A percentile compares a stretch with the other conserved stretches of the same genome.
phyloP scores from a whole-genome alignment of 2,329 filamentous ascomycete species.

The Penicillium occitanis region DNA sequence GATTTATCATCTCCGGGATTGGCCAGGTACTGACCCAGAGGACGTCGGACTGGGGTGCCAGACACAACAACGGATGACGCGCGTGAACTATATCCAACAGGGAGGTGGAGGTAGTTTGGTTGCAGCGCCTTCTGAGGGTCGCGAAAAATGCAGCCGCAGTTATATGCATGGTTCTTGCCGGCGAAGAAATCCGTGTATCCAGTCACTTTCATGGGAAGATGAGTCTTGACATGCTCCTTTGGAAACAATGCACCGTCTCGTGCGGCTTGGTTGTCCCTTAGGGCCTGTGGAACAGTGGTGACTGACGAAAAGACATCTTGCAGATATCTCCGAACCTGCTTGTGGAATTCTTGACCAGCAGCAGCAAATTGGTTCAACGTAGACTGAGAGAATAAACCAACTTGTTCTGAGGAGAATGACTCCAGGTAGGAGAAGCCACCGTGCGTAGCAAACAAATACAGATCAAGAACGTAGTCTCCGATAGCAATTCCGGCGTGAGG shows the following conservation, averaged over 20 bases:
- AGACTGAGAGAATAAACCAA: background rate
- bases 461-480: background rate
- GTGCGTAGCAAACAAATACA: background rate
- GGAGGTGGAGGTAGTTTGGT: background rate
- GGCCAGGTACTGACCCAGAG: background rate
- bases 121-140: background rate
- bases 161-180: background rate
- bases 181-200: background rate
- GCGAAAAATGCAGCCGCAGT: background rate
- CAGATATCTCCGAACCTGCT: background rate
- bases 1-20: background rate
- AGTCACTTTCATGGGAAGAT: background rate
- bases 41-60: background rate
- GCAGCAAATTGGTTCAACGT: background rate
- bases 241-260: background rate
- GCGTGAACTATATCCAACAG: background rate
- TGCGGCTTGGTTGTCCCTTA: background rate
- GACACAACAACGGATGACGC: background rate
- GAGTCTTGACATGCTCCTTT: background rate
- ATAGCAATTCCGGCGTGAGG: background rate
- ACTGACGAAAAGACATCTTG: background rate
- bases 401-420: background rate
- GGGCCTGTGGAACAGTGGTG: background rate
- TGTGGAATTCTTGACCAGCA: background rate
- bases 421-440: background rate